These are phyloP conservation scores for Monilinia polystroma DNA, from an alignment of 2,329 filamentous ascomycete genomes.

Conservation along the genomic window DNA sequence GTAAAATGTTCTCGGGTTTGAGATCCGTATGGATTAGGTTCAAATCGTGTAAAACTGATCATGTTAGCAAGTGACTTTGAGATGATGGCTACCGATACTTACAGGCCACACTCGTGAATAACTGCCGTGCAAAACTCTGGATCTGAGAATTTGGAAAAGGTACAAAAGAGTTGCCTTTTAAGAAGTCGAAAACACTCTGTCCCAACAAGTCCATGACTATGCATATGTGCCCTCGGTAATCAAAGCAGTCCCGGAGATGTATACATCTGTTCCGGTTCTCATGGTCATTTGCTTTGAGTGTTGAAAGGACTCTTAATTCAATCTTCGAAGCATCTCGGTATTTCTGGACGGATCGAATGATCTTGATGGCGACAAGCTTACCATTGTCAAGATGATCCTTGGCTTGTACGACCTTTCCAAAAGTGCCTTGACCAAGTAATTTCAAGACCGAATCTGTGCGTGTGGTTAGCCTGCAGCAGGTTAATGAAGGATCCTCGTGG, in stretches of 20 bases:
- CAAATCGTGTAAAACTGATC: slow-evolving; percentile 84
- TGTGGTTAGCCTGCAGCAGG: slow-evolving; percentile 7
- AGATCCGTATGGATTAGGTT: slow-evolving; percentile 92
- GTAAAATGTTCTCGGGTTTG: slow-evolving; percentile 69
- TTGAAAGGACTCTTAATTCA: slow-evolving; percentile 88
- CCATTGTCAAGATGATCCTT: slow-evolving; percentile 68
- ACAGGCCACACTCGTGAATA: slow-evolving; percentile 99
- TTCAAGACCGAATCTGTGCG: slow-evolving; percentile 78
- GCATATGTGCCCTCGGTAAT: slow-evolving; percentile 96
- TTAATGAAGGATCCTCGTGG: neutral
- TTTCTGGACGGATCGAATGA: slow-evolving; percentile 97
- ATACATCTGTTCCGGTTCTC: slow-evolving; percentile 96
- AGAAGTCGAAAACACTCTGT: slow-evolving; percentile 96
- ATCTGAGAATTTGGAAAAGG: slow-evolving; percentile 99
- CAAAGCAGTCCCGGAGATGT: slow-evolving; percentile 93
- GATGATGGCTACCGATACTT: slow-evolving; percentile 47
- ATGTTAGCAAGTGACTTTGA: slow-evolving; percentile 26
- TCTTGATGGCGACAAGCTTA: slow-evolving; percentile 88
- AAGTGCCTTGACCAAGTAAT: slow-evolving; percentile 92
- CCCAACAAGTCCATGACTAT: slow-evolving; percentile 75
- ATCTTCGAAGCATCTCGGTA: slow-evolving; percentile 96
- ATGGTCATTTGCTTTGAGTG: slow-evolving; percentile 85
- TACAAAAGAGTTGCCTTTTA: slow-evolving; percentile 92
- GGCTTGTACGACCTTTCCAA: slow-evolving; percentile 96
- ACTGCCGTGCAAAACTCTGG: slow-evolving; percentile 90